Percentiles rank a stretch among this genome's conserved stretches.
These are phyloP conservation scores for Geum urbanum DNA, from an alignment of 306 rosid species.

Conservation along the genomic window DNA sequence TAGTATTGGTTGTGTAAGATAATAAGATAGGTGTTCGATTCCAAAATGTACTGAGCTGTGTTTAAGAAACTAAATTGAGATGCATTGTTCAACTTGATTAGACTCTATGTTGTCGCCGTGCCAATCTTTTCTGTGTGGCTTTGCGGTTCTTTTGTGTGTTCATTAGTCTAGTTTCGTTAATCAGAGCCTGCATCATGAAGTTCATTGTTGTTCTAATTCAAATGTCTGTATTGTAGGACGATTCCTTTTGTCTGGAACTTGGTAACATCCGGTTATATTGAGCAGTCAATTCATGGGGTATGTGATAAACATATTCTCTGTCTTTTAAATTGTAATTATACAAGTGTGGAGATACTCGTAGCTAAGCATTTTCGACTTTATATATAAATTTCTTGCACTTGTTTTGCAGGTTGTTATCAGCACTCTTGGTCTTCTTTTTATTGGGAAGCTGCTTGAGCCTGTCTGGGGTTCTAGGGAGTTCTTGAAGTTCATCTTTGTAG, in stretches of 20 bases:
- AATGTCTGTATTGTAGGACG: conserved; percentile 51
- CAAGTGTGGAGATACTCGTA: neutral
- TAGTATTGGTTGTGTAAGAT: neutral
- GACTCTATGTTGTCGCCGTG: neutral
- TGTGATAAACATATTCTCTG: conserved; percentile 11
- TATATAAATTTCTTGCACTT: conserved; percentile 4
- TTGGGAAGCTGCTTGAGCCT: conserved; percentile 94
- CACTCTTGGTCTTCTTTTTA: conserved; percentile 65
- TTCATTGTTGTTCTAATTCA: neutral
- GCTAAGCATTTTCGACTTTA: neutral
- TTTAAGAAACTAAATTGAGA: neutral
- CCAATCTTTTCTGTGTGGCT: neutral
- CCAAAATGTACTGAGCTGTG: neutral
- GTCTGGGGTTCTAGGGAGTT: conserved; percentile 93
- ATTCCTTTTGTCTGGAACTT: conserved; percentile 96
- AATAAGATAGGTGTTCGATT: neutral
- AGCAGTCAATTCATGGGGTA: conserved; percentile 81
- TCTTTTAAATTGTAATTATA: neutral
- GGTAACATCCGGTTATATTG: conserved; percentile 72
- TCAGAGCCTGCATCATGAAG: no score
- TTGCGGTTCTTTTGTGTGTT: neutral
- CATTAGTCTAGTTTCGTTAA: no score
- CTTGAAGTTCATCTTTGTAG: conserved; percentile 80
- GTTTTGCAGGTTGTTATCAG: conserved; percentile 56
- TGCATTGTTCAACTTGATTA: neutral